Percentiles rank a stretch among this genome's conserved stretches.
phyloP scores from a whole-genome alignment of 2,329 filamentous ascomycete species.

The Ophiostoma quercus region DNA sequence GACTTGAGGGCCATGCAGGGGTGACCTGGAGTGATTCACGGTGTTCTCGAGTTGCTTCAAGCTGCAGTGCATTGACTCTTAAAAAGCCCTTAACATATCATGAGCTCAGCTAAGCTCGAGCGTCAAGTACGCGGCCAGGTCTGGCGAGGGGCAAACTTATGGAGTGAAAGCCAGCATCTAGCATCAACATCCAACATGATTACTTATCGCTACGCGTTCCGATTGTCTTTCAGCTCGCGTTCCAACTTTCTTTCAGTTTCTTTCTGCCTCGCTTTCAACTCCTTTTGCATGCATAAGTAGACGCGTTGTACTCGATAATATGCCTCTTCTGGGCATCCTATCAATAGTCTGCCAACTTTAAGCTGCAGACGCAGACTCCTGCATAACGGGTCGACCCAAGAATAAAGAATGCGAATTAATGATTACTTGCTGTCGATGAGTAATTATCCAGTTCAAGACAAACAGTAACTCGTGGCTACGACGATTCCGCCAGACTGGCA shows the following conservation, averaged over 20 bases:
- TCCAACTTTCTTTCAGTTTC: too few relatives aligned
- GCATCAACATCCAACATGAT: not conserved
- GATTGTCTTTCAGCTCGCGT: not conserved
- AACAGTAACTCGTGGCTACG: not conserved
- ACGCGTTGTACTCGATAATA: not conserved
- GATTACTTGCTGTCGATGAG: not conserved
- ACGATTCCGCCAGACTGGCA: not conserved
- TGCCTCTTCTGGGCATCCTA: not conserved
- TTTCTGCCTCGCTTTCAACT: not conserved
- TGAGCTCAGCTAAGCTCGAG: not conserved
- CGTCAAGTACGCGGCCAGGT: not conserved
- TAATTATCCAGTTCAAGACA: not conserved
- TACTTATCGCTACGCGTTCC: not conserved
- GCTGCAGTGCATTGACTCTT: not conserved
- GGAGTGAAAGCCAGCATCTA: not conserved
- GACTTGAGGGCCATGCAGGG: not conserved
- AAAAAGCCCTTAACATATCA: too few relatives aligned
- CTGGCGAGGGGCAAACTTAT: not conserved
- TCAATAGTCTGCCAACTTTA: not conserved
- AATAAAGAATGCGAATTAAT: not conserved
- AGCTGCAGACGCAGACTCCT: conserved; percentile 1
- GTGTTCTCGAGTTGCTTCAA: not conserved
- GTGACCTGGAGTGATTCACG: not conserved
- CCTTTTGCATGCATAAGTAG: not conserved
- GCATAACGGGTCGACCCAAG: not conserved